A percentile compares a stretch with the other conserved stretches of the same genome.
Conservation (phyloP, 805 yeast species). For the Monosporozyma aquatica region DNA sequence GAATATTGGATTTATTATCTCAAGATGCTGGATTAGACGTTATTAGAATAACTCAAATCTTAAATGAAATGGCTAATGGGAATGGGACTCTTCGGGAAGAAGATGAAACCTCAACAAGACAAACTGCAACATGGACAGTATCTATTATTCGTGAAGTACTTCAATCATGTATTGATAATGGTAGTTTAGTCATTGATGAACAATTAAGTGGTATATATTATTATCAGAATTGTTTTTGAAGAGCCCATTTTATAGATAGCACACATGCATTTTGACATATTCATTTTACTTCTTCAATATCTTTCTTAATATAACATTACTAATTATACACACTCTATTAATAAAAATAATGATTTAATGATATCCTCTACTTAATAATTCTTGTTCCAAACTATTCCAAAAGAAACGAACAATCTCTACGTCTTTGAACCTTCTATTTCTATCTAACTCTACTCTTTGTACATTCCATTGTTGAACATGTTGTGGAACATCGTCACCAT, state of each 20-base stretch:
- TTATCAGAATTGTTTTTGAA: slow-evolving; percentile 39
- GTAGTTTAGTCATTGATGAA: slow-evolving; percentile 56
- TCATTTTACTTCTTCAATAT: background rate
- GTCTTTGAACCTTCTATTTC: slow-evolving; percentile 78
- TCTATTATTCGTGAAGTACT: slow-evolving; percentile 58
- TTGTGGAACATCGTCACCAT: slow-evolving; percentile 71
- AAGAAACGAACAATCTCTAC: slow-evolving; percentile 75
- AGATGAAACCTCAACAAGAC: background rate
- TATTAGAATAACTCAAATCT: slow-evolving; percentile 18
- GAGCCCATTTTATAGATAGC: too few relatives aligned
- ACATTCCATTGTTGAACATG: slow-evolving; percentile 85
- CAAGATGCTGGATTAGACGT: slow-evolving; percentile 25
- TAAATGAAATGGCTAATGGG: slow-evolving; percentile 15
- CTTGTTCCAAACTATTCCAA: slow-evolving; percentile 77
- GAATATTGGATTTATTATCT: slow-evolving; percentile 21
- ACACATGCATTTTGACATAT: background rate
- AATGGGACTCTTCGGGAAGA: background rate
- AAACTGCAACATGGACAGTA: slow-evolving; percentile 42
- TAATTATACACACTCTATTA: background rate
- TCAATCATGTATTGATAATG: slow-evolving; percentile 46
- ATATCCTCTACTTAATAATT: slow-evolving; percentile 61
- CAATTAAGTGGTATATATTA: slow-evolving; percentile 58
- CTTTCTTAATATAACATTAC: background rate
- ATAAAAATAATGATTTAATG: slow-evolving; percentile 11
- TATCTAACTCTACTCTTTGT: slow-evolving; percentile 64